phyloP scores from a whole-genome alignment of 306 rosid genomes.

The Ochetophila trinervis region DNA sequence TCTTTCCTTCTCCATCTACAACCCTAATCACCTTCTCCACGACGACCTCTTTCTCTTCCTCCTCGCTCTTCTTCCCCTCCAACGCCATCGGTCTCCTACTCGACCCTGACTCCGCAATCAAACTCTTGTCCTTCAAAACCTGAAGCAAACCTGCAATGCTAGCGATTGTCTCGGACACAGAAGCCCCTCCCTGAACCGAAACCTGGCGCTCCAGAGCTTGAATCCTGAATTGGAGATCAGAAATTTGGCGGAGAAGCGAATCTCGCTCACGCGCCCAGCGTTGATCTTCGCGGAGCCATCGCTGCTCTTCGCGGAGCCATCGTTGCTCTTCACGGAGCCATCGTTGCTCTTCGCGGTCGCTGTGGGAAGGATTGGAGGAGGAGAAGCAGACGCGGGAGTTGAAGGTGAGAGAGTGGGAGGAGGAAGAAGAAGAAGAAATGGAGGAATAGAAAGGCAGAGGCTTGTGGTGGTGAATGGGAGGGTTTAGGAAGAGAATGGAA shows the following conservation, averaged over 20 bases:
- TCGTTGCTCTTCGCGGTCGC: constrained; percentile 61
- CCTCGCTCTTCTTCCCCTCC: constrained; percentile 33
- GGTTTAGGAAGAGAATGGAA: constrained; percentile 14
- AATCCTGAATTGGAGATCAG: constrained; percentile 58
- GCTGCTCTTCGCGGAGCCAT: constrained; percentile 77
- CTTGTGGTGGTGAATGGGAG: background rate
- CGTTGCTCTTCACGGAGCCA: constrained; percentile 94
- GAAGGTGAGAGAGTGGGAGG: constrained; percentile 23
- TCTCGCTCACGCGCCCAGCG: constrained; percentile 74
- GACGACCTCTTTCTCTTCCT: constrained; percentile 38
- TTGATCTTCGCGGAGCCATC: constrained; percentile 82
- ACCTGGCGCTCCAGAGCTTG: constrained; percentile 50
- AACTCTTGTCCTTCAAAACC: constrained; percentile 59
- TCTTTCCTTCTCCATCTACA: constrained; percentile 15
- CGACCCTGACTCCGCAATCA: constrained; percentile 52
- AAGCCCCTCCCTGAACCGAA: constrained; percentile 30
- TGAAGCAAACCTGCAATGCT: constrained; percentile 50
- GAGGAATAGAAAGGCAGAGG: constrained; percentile 24
- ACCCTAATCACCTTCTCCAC: constrained; percentile 39
- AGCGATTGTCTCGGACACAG: constrained; percentile 42
- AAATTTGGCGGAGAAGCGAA: constrained; percentile 55
- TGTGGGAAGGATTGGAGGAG: constrained; percentile 33
- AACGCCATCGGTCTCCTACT: constrained; percentile 36
- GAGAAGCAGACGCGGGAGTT: constrained; percentile 24
- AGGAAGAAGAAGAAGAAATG: constrained; percentile 17